phyloP scores from a whole-genome alignment of 23 red algal species.

The Gracilariopsis chorda region DNA sequence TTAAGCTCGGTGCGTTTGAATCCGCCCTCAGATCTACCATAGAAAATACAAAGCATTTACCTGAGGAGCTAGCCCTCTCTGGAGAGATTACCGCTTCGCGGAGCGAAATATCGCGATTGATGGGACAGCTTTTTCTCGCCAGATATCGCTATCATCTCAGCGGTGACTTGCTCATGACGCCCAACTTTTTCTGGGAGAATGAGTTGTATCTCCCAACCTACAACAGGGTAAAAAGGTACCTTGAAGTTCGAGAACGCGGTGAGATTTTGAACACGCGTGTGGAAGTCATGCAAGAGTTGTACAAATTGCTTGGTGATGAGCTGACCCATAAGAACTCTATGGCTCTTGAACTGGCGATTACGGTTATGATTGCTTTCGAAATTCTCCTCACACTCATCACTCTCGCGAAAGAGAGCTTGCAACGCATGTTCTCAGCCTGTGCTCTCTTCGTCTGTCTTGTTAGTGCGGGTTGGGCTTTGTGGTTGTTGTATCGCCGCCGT shows the following conservation, averaged over 20 bases:
- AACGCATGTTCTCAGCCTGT: neutral
- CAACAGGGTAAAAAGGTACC: constrained; percentile 66
- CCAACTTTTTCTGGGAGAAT: constrained; percentile 88
- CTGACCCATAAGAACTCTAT: constrained; percentile 66
- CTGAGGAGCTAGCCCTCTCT: constrained; percentile 71
- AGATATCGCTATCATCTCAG: constrained; percentile 78
- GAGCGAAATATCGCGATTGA: constrained; percentile 64
- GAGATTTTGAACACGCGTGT: constrained; percentile 85
- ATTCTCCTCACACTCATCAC: constrained; percentile 71
- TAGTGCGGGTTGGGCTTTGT: constrained; percentile 10
- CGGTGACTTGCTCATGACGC: constrained; percentile 84
- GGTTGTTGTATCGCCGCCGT: constrained; percentile 8
- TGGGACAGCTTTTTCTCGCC: constrained; percentile 81
- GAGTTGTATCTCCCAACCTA: constrained; percentile 69
- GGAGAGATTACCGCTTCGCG: constrained; percentile 67
- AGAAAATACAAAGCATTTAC: constrained; percentile 71
- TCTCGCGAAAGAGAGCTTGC: constrained; percentile 11
- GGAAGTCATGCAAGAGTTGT: constrained; percentile 81
- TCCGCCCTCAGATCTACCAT: constrained; percentile 67
- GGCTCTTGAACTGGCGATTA: constrained; percentile 84
- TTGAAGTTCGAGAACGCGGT: constrained; percentile 76
- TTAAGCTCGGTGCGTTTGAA: constrained; percentile 87
- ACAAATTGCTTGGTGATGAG: constrained; percentile 73
- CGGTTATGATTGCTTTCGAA: constrained; percentile 76
- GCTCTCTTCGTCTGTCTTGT: neutral